Base-by-base conservation (phyloP, 495 filamentous ascomycete genomes). In the Bombardia bombarda region DNA sequence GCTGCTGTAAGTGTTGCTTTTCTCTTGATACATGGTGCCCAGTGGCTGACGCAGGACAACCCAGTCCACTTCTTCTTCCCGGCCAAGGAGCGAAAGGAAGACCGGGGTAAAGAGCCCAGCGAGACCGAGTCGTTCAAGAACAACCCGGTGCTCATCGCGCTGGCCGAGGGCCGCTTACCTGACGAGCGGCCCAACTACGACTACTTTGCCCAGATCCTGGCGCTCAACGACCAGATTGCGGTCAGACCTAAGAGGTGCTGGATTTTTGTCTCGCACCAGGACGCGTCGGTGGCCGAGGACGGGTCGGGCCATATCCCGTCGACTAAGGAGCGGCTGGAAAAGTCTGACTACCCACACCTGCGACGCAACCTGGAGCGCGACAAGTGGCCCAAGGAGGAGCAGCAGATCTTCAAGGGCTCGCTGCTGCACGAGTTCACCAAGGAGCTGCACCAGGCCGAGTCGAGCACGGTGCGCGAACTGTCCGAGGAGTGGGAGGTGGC, bases 61-160 rank as follows among this genome's bases (percentile, higher is more conserved):
- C 43, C 43, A 73, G 68, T 70, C 49, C 69, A 74, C 53, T 68
- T 72, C 47, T 61, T 71, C 46, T 71, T 74, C 33, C 62, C 64
- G 20, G 55, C 55, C 37, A 56, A 63, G 45, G 54, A 58, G 32
- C 36, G 43, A 31, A 36, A 35, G 4, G 35, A 49, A 9, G 33
- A 57, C 35, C 45, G 51, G 17, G 41, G 51, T 18, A 50, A 55
- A 13, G 44, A 49, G 24, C 57, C 41, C 36, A 46, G 56, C 25
- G 64, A 70, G 40, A 60, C 56, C 6, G 66, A 67, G 34, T 74
- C 69, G 14, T 71, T 76, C 52, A 76, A 75, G 52, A 63, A 73
- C 39, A 68, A 77, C 48, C 58, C 69, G 8, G 69, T 73, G 8
- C 55, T 77, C 37, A 68, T 61, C 43, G 73, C 74, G 12, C 58